A percentile compares a stretch with the other conserved stretches of the same genome.
Conservation (phyloP, 192 early-diverging fungal genomes). For the Mortierella hygrophila region DNA sequence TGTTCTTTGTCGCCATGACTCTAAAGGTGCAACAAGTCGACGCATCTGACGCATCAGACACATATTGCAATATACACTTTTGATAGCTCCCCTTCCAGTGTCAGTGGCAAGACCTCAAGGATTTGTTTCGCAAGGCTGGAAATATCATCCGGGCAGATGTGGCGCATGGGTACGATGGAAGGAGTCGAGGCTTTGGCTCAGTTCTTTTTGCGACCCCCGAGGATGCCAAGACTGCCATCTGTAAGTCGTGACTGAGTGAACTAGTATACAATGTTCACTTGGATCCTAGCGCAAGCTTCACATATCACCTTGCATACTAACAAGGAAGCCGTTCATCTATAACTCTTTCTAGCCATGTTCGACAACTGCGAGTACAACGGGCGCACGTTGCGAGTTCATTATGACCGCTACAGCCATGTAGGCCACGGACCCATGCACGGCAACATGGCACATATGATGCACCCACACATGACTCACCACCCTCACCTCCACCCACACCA, state of each 20-base stretch:
- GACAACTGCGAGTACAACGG: slow-evolving; percentile 66
- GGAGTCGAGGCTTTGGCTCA: slow-evolving; percentile 80
- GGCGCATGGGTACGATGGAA: slow-evolving; percentile 69
- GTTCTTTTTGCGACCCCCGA: slow-evolving; percentile 76
- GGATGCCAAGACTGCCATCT: slow-evolving; percentile 79
- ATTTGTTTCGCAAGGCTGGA: slow-evolving; percentile 79
- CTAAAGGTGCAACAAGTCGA: background rate
- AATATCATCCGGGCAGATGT: slow-evolving; percentile 79
- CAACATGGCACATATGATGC: slow-evolving; percentile 47
- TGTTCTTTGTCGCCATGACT: background rate
- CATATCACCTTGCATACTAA: background rate
- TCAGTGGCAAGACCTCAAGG: slow-evolving; percentile 88
- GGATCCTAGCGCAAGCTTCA: background rate
- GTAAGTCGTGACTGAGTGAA: slow-evolving; percentile 38
- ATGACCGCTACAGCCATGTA: slow-evolving; percentile 61
- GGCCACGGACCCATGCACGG: slow-evolving; percentile 42
- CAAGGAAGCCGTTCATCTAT: background rate
- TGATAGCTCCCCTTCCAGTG: slow-evolving; percentile 75
- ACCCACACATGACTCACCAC: slow-evolving; percentile 52
- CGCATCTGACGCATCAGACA: slow-evolving; percentile 26
- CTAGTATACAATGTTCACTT: background rate
- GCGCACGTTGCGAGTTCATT: slow-evolving; percentile 62
- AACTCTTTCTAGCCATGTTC: slow-evolving; percentile 54
- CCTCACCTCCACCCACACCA: slow-evolving; percentile 45
- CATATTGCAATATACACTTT: background rate